These are phyloP conservation scores for Pythium dissotocum DNA, from an alignment of 352 stramenopile genomes.

Conservation along the genomic window DNA sequence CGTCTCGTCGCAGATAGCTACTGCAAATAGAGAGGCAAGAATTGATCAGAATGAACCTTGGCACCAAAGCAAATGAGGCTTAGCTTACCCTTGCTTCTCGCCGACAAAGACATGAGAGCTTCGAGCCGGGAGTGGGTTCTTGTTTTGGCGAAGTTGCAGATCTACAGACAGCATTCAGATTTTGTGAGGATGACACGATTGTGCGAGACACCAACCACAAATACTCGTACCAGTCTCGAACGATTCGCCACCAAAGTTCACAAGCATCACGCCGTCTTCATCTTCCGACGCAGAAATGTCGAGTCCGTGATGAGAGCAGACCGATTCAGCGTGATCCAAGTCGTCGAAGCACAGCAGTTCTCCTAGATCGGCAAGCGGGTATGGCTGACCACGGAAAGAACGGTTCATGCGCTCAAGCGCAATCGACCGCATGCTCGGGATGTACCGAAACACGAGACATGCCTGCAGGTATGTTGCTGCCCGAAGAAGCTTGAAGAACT, in stretches of 20 bases:
- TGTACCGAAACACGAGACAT: conserved; percentile 82
- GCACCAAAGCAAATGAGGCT: background rate
- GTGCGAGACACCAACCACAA: conserved; percentile 4
- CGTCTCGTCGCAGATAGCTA: conserved; percentile 62
- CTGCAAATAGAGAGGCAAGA: conserved; percentile 29
- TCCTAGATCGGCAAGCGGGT: conserved; percentile 61
- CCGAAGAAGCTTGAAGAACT: conserved; percentile 80
- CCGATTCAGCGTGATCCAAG: conserved; percentile 59
- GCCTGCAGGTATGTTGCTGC: conserved; percentile 81
- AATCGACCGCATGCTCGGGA: conserved; percentile 70
- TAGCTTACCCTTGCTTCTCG: conserved; percentile 78
- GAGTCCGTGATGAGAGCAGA: conserved; percentile 73
- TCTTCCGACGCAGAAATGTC: conserved; percentile 42
- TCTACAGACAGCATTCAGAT: conserved; percentile 33
- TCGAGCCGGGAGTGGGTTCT: conserved; percentile 56
- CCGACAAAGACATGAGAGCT: conserved; percentile 69
- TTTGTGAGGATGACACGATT: background rate
- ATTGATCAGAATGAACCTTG: background rate
- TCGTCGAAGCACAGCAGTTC: conserved; percentile 83
- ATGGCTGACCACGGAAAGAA: conserved; percentile 67
- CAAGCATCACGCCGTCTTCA: conserved; percentile 45
- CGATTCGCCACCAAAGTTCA: conserved; percentile 70
- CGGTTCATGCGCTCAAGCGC: conserved; percentile 82
- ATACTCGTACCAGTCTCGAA: conserved; percentile 67
- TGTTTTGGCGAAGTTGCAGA: conserved; percentile 63